Evolutionary conservation across 257 asterid species (phyloP).

Genomic region (Paulownia fortunei): DNA sequence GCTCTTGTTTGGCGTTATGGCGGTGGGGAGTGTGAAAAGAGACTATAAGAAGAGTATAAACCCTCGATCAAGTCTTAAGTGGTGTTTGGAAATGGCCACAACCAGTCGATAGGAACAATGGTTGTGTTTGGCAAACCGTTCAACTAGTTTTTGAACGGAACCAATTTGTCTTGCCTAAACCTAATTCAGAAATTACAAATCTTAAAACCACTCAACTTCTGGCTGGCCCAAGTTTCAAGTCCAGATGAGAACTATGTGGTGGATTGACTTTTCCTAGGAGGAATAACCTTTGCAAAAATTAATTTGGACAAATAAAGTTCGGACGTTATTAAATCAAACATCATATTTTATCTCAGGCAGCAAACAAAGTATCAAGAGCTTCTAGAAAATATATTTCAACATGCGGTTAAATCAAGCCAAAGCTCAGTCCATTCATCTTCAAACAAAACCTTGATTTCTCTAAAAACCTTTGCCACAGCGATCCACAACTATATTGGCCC

Average conservation of each 20-base stretch:
- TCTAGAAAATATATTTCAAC: background rate
- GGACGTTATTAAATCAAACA: background rate
- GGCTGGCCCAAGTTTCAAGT: conserved; percentile 2
- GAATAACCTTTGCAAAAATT: too few relatives aligned
- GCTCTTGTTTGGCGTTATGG: background rate
- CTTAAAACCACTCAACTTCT: background rate
- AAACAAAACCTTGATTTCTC: background rate
- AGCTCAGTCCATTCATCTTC: background rate
- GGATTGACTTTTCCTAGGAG: too few relatives aligned
- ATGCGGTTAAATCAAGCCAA: background rate
- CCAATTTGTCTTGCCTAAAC: background rate
- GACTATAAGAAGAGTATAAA: background rate
- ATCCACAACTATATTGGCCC: background rate
- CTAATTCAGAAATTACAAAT: background rate
- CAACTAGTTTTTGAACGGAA: background rate
- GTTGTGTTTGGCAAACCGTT: background rate
- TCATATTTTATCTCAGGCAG: background rate
- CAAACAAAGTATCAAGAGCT: background rate
- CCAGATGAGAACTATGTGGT: background rate
- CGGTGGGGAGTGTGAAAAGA: background rate
- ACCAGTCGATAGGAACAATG: background rate
- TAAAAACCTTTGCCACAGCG: background rate
- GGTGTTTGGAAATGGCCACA: background rate
- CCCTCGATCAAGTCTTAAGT: background rate
- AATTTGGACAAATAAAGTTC: background rate